Evolutionary conservation across 306 rosid species (phyloP), one percentile per base, ranked within the genome.

Genomic region (Quercus mongolica): DNA sequence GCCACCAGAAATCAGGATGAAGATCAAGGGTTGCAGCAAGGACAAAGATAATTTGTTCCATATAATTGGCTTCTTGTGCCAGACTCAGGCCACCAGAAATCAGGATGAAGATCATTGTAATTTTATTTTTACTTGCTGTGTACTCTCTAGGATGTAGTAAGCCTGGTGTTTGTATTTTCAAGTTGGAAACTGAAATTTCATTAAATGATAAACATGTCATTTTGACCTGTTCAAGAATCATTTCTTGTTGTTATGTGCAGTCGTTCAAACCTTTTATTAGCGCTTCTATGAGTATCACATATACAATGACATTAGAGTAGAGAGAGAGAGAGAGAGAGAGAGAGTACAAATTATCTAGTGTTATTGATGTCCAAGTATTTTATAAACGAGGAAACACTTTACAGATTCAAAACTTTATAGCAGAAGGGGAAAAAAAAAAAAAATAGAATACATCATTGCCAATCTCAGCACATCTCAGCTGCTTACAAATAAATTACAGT

Each of bases 21-120:
- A 25, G 26, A 25, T 12, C 54, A 49, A 80, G 89, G 89, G 58
- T 88, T 91, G 68, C 83, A 86, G 74, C 81, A 17, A 87, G 82
- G 76, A 38, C 21, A 46, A 86, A 84, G 77, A 58, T 63, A 74
- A 56, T 61, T 80, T 64, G 19, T 21, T 70, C 20, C 12, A 46
- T 13, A 13, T 44, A 56, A 46, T 33, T 67, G 69, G 25, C 52
- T 67, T 67, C 51, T 67, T 7, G 71, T 19, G 25, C 11, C 26
- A 6, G 20, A 65, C n/a, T 21, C 18, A 31, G 49, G 14, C n/a
- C 8, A 11, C 71, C 23, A 33, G 15, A 67, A 62, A 26, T 21
- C 18, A 62, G 26, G 26, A 25, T 25, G 26, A 25, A 25, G 26
- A 25, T 12, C 54, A 49, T 12, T 49, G 13, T 49, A 49, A 49